Base-by-base conservation (phyloP, 139 green algal genomes). In the Picochlorum sp. region DNA sequence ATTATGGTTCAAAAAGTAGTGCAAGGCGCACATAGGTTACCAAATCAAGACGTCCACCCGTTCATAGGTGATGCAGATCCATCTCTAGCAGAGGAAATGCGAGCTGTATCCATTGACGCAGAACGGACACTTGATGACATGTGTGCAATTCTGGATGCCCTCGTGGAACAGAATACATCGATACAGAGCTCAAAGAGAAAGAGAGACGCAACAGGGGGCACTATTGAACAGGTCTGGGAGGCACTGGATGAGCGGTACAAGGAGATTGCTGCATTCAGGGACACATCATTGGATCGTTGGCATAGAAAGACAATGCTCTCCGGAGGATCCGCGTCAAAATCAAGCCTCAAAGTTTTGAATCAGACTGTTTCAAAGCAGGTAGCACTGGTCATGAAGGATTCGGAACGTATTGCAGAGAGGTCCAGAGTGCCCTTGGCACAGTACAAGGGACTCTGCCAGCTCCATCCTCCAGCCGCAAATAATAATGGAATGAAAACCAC, bases 271-370 rank as follows among this genome's bases (percentile, higher is more conserved):
- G 66, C 76, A 24, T 93, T 84, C 74, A 58, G 84, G 3, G 83
- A 95, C 62, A 65, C 74, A 0, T 68, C 86, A 10, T 49, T 94
- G 41, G 87, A 96, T 75, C 66, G 81, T 13, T 96, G 86, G 85
- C 86, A 96, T 69, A 63, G 84, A 37, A 85, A 87, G 58, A 86
- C 87, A 20, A 65, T 84, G 67, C 71, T 95, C 28, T 61, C 65
- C 1, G 75, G 63, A 20, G 88, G 83, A 4, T 62, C 16, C 38
- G 61, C 59, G 63, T 26, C 77, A 49, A 62, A 70, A 24, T 70
- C 75, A 45, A 69, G 71, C 10, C 70, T 95, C 59, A 67, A 67
- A 15, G 83, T 80, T 11, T 77, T 95, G 14, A 81, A 87, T 60
- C 83, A 94, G 80, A 81, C 66, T 51, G 59, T 95, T 9, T 85